phyloP scores from a whole-genome alignment of 1,284 basidiomycete species.

The Moesziomyces antarcticus region DNA sequence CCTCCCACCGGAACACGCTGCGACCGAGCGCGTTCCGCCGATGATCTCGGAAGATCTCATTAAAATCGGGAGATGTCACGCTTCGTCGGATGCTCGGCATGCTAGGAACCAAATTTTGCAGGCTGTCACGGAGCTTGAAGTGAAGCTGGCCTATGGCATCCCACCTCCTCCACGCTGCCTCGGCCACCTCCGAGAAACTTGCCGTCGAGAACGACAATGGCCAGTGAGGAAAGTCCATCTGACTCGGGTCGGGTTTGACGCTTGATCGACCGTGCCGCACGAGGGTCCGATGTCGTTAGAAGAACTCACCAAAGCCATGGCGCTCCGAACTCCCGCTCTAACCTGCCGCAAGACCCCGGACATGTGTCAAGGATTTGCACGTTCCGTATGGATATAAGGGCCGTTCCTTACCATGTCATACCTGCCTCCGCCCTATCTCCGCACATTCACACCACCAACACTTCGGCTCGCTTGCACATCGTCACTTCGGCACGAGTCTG shows the following conservation, averaged over 20 bases:
- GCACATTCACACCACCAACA: background rate
- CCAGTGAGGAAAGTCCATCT: too few species aligned
- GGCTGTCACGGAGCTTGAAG: background rate
- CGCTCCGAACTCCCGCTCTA: too few species aligned
- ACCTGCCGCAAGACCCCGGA: too few species aligned
- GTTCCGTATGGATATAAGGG: background rate
- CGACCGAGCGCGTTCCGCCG: background rate
- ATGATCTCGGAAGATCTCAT: background rate
- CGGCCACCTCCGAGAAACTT: background rate
- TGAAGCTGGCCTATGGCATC: too few species aligned
- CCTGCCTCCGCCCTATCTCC: background rate
- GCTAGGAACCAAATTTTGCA: background rate
- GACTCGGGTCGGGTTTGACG: too few species aligned
- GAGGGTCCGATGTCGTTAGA: too few species aligned
- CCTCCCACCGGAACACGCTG: background rate
- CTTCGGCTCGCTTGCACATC: background rate
- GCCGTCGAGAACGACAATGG: background rate
- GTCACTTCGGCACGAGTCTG: background rate
- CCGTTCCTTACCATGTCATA: background rate
- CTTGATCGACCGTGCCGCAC: too few species aligned
- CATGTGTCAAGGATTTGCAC: background rate
- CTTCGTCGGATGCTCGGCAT: background rate
- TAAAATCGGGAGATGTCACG: background rate
- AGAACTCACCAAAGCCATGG: too few species aligned
- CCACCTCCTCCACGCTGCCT: background rate